Conservation (phyloP, 257 asterid species). For the Fraxinus excelsior region DNA sequence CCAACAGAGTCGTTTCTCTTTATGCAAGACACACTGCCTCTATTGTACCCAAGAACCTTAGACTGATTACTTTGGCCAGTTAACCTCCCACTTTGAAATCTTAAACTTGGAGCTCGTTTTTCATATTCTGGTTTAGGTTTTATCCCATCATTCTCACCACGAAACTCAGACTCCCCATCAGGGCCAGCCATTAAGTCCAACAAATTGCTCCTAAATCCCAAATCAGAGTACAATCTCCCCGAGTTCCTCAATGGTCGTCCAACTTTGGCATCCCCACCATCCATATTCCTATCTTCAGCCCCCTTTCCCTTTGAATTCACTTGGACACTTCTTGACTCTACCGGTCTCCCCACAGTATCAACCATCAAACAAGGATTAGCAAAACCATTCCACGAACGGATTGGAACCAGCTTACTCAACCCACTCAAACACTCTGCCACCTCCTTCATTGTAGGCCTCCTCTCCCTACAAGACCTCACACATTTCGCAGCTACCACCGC, state of each 20-base stretch:
- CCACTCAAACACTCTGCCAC: slow-evolving; percentile 64
- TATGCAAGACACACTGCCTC: slow-evolving; percentile 30
- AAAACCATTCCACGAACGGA: slow-evolving; percentile 69
- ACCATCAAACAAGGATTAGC: slow-evolving; percentile 81
- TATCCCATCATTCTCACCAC: slow-evolving; percentile 23
- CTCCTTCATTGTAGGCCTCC: slow-evolving; percentile 79
- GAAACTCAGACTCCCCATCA: slow-evolving; percentile 33
- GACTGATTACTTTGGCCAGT: slow-evolving; percentile 32
- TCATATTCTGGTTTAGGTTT: slow-evolving; percentile 27
- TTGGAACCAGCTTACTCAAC: slow-evolving; percentile 59
- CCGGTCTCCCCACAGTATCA: slow-evolving; percentile 63
- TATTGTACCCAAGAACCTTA: slow-evolving; percentile 31
- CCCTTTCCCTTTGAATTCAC: slow-evolving; percentile 24
- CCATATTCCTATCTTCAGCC: slow-evolving; percentile 22
- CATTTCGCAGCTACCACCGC: slow-evolving; percentile 80
- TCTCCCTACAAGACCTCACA: slow-evolving; percentile 81
- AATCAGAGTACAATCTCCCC: slow-evolving; percentile 46
- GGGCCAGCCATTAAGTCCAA: slow-evolving; percentile 66
- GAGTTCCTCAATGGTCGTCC: slow-evolving; percentile 49
- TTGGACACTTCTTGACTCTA: slow-evolving; percentile 34
- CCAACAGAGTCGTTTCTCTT: slow-evolving; percentile 35
- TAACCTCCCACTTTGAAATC: slow-evolving; percentile 44
- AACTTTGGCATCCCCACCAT: slow-evolving; percentile 30
- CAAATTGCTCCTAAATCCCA: slow-evolving; percentile 58
- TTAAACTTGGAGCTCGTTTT: slow-evolving; percentile 48